Percentiles rank a stretch among this genome's conserved stretches.
These are phyloP conservation scores for Cercospora nicotianae DNA, from an alignment of 2,329 filamentous ascomycete genomes.

Conservation along the genomic window DNA sequence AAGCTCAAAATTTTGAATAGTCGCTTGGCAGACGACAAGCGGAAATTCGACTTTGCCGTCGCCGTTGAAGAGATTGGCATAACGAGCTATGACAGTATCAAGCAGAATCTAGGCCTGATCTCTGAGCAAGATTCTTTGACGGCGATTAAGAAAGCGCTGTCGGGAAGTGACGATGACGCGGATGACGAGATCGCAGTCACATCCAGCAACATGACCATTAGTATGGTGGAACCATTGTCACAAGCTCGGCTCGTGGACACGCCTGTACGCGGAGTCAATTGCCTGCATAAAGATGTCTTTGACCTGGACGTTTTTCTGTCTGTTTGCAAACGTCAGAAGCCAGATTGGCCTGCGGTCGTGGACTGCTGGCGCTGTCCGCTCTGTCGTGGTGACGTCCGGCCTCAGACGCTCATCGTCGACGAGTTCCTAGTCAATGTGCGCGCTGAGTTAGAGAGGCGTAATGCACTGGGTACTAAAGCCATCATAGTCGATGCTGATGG, in stretches of 20 bases:
- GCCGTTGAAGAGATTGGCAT: constrained; percentile 71
- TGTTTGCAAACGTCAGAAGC: constrained; percentile 55
- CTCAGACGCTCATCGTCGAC: constrained; percentile 69
- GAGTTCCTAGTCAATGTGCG: constrained; percentile 69
- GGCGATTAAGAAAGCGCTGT: constrained; percentile 57
- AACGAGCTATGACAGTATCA: constrained; percentile 44
- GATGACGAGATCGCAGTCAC: constrained; percentile 55
- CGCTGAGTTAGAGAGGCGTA: constrained; percentile 43
- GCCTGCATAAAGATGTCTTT: constrained; percentile 83
- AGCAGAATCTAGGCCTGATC: constrained; percentile 37
- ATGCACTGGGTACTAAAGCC: constrained; percentile 50
- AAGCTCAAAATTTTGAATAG: constrained; percentile 55
- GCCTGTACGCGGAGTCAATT: constrained; percentile 70
- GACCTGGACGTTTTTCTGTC: constrained; percentile 79
- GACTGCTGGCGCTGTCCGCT: constrained; percentile 88
- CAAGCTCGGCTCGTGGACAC: constrained; percentile 58
- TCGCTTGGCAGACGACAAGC: constrained; percentile 40
- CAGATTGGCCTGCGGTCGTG: constrained; percentile 42
- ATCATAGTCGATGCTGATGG: constrained; percentile 67
- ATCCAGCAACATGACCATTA: constrained; percentile 45
- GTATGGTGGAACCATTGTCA: constrained; percentile 50
- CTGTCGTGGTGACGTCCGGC: constrained; percentile 75
- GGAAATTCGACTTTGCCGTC: constrained; percentile 55
- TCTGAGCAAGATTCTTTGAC: constrained; percentile 53
- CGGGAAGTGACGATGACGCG: constrained; percentile 47